These are phyloP conservation scores for Clonostachys rhizophaga DNA, from an alignment of 2,329 filamentous ascomycete species.

Conservation along the genomic window DNA sequence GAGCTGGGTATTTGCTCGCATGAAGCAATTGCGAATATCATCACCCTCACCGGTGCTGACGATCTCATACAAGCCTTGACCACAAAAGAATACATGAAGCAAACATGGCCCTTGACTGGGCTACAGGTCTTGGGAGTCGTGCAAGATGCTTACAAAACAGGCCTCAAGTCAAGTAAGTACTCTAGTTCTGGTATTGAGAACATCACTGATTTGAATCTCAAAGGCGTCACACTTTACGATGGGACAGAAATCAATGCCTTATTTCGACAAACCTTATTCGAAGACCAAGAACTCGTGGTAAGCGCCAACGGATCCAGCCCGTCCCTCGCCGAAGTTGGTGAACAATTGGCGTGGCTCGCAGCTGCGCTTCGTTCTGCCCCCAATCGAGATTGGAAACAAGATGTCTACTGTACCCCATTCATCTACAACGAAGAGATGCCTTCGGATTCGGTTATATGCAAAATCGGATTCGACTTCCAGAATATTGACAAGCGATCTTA, in stretches of 20 bases:
- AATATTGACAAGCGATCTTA: background rate
- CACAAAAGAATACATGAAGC: background rate
- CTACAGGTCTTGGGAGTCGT: background rate
- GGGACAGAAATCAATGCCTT: background rate
- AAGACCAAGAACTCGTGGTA: background rate
- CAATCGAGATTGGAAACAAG: background rate
- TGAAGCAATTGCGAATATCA: background rate
- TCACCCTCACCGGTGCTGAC: background rate
- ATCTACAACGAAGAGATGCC: background rate
- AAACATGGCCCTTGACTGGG: background rate
- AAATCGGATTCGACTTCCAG: background rate
- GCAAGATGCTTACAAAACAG: background rate
- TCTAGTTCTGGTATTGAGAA: background rate
- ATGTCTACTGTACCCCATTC: background rate
- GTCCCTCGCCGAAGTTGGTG: background rate
- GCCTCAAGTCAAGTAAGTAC: background rate
- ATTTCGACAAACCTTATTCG: background rate
- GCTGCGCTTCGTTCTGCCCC: background rate
- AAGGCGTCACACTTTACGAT: background rate
- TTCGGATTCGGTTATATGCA: background rate
- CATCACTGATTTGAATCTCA: background rate
- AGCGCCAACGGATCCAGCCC: background rate
- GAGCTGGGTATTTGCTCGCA: background rate
- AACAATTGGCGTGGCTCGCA: background rate
- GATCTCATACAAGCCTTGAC: background rate